Evolutionary conservation across 805 yeast genomes (phyloP), one percentile per base, ranked within the genome.

Genomic region (Teunomyces barrocoloradensis): DNA sequence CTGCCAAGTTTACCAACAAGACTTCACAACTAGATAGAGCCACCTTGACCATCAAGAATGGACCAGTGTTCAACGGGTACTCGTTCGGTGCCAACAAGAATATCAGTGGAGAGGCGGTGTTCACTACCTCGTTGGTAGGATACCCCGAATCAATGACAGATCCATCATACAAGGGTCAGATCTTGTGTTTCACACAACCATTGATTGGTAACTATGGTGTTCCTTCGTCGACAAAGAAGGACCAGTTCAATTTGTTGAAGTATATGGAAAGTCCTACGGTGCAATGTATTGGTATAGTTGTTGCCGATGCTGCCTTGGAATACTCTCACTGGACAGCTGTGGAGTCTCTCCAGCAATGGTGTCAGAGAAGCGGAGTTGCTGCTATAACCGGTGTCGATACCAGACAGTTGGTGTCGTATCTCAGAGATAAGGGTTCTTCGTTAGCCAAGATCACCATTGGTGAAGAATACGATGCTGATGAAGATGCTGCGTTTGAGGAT

Each of bases 271-370:
- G 91, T 48, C 94, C 97, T 4, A 81, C 79, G 57, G 84, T 89
- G 47, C 98, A 94, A 71, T 91, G 97, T 71, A 84, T 87, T 51
- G 99, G 98, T 58, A 89, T 94, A 50, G 96, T 94, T 42, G 99
- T 94, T 23, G 87, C 96, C 37, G 97, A 94, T 63, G 96, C 82
- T 46, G 98, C 99, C 18, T 80, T 91, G 78, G 80, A 90, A 65
- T 89, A 92, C 70, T 89, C 97, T n/a, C 99, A 94, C 68, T 94
- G 99, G 99, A 91, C 98, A 32, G 99, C 99, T 3, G 96, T 94
- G 29, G 98, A 94, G 74, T 85, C 96, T 15, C 78, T 94, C 49
- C 87, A 89, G 50, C 88, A 87, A 58, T 94, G 98, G 99, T 94
- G 99, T 75, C 82, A 87, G 70, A 84, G 96, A 64, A 95, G 90